Evolutionary conservation across 257 asterid species (phyloP), one percentile per base, ranked within the genome.

Genomic region (Solanum arcanum): DNA sequence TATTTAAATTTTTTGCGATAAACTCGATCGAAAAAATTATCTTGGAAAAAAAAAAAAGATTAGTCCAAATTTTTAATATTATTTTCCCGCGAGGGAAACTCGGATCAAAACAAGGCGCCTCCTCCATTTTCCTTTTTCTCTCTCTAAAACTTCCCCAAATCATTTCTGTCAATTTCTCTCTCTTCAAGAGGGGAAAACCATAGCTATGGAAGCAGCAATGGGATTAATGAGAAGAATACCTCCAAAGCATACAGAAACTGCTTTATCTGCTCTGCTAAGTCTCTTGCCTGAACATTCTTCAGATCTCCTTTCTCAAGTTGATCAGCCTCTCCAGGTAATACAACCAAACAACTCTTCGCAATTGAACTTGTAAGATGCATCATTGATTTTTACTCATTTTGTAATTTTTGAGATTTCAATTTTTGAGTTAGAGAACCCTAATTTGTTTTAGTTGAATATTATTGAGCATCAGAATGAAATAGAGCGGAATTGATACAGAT

Each of bases 221-320:
- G 99, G 99, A 77, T 91, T 97, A 92, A 97, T 97, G 99, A 90
- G 99, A 90, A 92, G 99, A 90, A 95, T 97, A 70, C 98, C 98
- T 14, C 99, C 99, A 59, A 95, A 94, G 94, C 97, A 93, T 81
- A 87, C 96, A 23, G 99, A 97, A 85, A 91, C 98, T 41, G 96
- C 99, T 82, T 90, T 97, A 21, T 93, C 98, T 31, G 99, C 99
- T 12, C 91, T 95, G 60, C 90, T 97, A 11, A 96, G 94, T 93
- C 99, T 97, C 87, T 90, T 97, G 90, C 99, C 99, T 33, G 89
- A 93, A 83, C 96, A 97, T 90, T 94, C 99, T 87, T 92, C 98
- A 66, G 99, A 96, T 97, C 99, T 97, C 87, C 98, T 96, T 89
- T 97, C 99, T 86, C 99, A 97, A 94, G 93, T 95, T 86, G 99